Evolutionary conservation across 2,329 filamentous ascomycete species (phyloP), one percentile per base, ranked within the genome.

Genomic region (Trichoderma asperellum): DNA sequence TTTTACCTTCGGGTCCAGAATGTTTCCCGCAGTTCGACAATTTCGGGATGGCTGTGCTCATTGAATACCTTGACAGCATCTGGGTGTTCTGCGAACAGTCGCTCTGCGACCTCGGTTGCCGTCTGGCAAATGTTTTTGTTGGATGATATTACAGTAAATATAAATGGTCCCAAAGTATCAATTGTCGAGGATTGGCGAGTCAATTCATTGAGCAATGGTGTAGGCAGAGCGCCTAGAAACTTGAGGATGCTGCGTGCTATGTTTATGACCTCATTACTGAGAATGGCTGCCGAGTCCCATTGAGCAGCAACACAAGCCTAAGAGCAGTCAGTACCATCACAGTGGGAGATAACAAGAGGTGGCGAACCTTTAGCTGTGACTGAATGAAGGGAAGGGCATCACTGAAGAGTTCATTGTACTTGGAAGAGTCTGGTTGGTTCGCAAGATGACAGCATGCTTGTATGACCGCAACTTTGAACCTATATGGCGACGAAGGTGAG

Each of bases 401-500:
- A 6, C 80, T 77, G 74, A 89, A 90, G 3, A 91, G 78, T n/a
- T 82, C 82, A 49, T 82, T 79, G 72, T 88, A 90, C 59, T 82
- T 80, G 11, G 81, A 77, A 12, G 83, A 76, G 71, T 86, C 81
- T 5, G 81, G 78, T 69, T 87, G 82, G 62, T 84, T 82, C 10
- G 88, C 87, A 77, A 91, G 89, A 75, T 90, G 87, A 47, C 86
- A 85, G 73, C 88, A 90, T 12, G 85, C 86, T 75, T 88, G 87
- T 27, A 91, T 83, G 32, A 88, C 83, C 10, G 89, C 87, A 57
- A 90, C 83, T 76, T 89, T 90, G 77, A 90, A 91, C 64, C 81
- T 83, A 64, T 83, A 79, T 10, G 89, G 88, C 1, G 89, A 82
- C 66, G 81, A 83, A n/a, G 84, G 78, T 43, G 85, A 81, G 58